Percentiles rank a stretch among this genome's conserved stretches.
Conservation (phyloP, 2,329 filamentous ascomycete genomes). For the Pyricularia sp. region DNA sequence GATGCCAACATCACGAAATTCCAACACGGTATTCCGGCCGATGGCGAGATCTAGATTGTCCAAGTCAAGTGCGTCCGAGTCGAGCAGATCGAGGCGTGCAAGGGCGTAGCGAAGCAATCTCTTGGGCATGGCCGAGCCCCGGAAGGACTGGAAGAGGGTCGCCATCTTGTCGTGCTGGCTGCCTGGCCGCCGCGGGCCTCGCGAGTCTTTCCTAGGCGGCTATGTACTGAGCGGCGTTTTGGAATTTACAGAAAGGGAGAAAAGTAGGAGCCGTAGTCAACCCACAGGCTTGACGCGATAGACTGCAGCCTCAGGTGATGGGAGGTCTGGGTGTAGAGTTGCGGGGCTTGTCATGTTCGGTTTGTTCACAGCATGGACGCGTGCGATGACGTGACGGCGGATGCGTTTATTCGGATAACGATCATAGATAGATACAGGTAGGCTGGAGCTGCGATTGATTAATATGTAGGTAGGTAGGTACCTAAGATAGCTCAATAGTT, state of each 20-base stretch:
- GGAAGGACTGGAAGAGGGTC: conserved; percentile 53
- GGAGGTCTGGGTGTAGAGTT: conserved; percentile 1
- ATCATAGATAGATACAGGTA: not conserved
- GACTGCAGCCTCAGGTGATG: conserved; percentile 1
- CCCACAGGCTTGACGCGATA: not conserved
- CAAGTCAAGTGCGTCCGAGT: conserved; percentile 73
- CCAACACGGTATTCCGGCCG: conserved; percentile 70
- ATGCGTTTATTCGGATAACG: not conserved
- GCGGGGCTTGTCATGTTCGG: conserved; percentile 4
- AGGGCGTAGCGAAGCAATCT: conserved; percentile 77
- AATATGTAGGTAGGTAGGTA: not conserved
- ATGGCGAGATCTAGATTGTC: conserved; percentile 75
- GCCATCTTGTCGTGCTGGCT: conserved; percentile 40
- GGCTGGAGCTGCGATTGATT: not conserved
- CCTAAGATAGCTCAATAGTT: not conserved
- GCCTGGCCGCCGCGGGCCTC: not conserved
- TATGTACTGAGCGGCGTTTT: not conserved
- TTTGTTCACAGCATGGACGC: conserved; percentile 2
- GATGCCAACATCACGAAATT: conserved; percentile 76
- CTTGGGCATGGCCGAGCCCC: conserved; percentile 69
- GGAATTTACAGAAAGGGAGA: not conserved
- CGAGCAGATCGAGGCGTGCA: conserved; percentile 71
- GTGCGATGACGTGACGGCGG: conserved; percentile 1
- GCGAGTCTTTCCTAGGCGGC: not conserved
- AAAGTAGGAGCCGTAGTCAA: not conserved